These are phyloP conservation scores for Trametes versicolor DNA, from an alignment of 1,284 basidiomycete genomes.

Conservation along the genomic window DNA sequence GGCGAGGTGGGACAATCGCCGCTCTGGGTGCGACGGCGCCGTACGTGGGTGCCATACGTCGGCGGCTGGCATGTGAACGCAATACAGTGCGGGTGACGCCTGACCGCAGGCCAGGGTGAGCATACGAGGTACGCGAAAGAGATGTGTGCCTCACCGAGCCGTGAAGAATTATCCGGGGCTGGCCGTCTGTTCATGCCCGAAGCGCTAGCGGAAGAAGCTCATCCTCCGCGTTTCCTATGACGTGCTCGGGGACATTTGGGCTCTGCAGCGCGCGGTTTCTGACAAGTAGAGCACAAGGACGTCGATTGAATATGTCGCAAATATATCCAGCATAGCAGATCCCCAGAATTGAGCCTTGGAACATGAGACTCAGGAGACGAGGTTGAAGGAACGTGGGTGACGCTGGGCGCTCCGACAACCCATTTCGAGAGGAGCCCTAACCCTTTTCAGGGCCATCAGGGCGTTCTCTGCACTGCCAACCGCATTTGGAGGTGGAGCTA, in stretches of 20 bases:
- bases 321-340: no score
- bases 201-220: no score
- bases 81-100: neutral
- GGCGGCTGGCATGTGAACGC: neutral
- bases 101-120: neutral
- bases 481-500: neutral
- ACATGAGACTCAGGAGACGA: no score
- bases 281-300: no score
- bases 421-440: slow-evolving; percentile 6
- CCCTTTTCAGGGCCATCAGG: neutral
- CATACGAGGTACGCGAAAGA: neutral
- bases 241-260: no score
- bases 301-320: no score
- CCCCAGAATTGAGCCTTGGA: no score
- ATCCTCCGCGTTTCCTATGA: no score
- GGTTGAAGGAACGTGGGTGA: no score
- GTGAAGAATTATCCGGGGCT: neutral
- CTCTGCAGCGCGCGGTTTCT: no score
- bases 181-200: neutral
- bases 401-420: neutral
- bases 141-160: neutral
- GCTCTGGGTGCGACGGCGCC: slow-evolving; percentile 4
- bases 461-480: neutral
- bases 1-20: slow-evolving; percentile 5
- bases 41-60: neutral